phyloP scores from a whole-genome alignment of 2,329 filamentous ascomycete genomes.

The Cordyceps sp. region DNA sequence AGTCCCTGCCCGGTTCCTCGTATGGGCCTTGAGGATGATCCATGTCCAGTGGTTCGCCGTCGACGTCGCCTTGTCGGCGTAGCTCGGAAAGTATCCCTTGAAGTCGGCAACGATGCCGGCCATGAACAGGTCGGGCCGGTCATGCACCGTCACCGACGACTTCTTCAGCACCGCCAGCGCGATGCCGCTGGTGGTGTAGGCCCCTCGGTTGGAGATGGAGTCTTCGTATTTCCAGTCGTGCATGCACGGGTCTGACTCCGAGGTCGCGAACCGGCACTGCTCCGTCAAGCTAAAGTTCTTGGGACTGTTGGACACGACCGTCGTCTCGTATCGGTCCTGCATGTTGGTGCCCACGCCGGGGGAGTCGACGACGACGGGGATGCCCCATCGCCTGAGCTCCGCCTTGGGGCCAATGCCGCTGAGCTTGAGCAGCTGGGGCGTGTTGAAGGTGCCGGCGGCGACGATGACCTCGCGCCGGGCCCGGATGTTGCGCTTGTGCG shows the following conservation, averaged over 20 bases:
- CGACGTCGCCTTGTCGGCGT: constrained; percentile 4
- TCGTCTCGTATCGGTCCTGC: constrained; percentile 12
- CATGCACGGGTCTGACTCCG: constrained; percentile 13
- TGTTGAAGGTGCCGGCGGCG: constrained; percentile 28
- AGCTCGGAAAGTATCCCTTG: constrained; percentile 12
- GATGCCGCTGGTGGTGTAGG: constrained; percentile 9
- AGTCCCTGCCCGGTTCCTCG: constrained; percentile 43
- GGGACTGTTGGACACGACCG: constrained; percentile 1
- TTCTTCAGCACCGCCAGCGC: constrained; percentile 9
- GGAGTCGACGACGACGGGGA: constrained; percentile 35
- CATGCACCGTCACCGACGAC: constrained; percentile 11
- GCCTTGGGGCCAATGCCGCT: constrained; percentile 24
- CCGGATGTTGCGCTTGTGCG: constrained; percentile 6
- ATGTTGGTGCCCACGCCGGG: constrained; percentile 45
- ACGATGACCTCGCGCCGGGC: constrained; percentile 29
- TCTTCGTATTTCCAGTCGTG: constrained; percentile 10
- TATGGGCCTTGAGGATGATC: constrained; percentile 38
- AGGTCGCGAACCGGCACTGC: background rate
- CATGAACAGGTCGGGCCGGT: constrained; percentile 10
- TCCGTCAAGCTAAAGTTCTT: background rate
- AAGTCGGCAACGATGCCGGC: constrained; percentile 12
- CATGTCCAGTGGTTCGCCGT: constrained; percentile 19
- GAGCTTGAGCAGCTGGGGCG: constrained; percentile 27
- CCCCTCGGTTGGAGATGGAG: constrained; percentile 4
- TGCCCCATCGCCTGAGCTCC: constrained; percentile 23